phyloP scores from a whole-genome alignment of 169 alveolate species.

The Theileria sp. region DNA sequence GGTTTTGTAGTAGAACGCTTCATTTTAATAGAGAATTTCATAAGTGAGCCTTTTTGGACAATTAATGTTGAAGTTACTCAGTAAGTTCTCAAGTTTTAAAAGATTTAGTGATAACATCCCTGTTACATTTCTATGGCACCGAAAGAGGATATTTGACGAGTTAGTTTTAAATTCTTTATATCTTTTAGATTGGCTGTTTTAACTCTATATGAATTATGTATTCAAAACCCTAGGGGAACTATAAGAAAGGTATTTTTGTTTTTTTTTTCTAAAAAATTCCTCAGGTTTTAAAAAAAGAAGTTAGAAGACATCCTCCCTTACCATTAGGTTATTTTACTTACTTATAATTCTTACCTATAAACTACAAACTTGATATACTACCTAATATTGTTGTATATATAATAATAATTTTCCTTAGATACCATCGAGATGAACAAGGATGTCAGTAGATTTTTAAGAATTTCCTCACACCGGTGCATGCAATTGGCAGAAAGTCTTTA shows the following conservation, averaged over 20 bases:
- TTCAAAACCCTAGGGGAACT: slow-evolving; percentile 66
- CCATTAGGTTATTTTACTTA: slow-evolving; percentile 31
- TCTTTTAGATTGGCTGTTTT: slow-evolving; percentile 77
- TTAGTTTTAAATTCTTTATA: slow-evolving; percentile 52
- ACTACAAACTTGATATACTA: background rate
- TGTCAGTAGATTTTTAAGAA: slow-evolving; percentile 63
- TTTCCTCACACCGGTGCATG: slow-evolving; percentile 86
- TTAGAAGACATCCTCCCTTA: slow-evolving; percentile 56
- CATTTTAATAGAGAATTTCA: slow-evolving; percentile 85
- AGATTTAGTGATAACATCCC: slow-evolving; percentile 28
- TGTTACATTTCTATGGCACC: slow-evolving; percentile 73
- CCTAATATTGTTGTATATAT: background rate
- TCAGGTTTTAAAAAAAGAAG: slow-evolving; percentile 38
- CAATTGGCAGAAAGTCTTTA: slow-evolving; percentile 94
- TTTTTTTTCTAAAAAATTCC: background rate
- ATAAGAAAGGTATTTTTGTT: slow-evolving; percentile 62
- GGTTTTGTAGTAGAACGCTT: slow-evolving; percentile 97
- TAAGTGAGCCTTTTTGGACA: slow-evolving; percentile 90
- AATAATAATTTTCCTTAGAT: slow-evolving; percentile 35
- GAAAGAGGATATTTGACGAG: slow-evolving; percentile 78
- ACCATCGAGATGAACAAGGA: slow-evolving; percentile 78
- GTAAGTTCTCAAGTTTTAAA: background rate
- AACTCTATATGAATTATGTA: slow-evolving; percentile 70
- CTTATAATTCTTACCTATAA: background rate
- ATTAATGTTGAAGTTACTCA: slow-evolving; percentile 76